A percentile compares a stretch with the other conserved stretches of the same genome.
Evolutionary conservation across 208 protist genomes (phyloP).

Genomic region (Acanthamoeba triangularis): DNA sequence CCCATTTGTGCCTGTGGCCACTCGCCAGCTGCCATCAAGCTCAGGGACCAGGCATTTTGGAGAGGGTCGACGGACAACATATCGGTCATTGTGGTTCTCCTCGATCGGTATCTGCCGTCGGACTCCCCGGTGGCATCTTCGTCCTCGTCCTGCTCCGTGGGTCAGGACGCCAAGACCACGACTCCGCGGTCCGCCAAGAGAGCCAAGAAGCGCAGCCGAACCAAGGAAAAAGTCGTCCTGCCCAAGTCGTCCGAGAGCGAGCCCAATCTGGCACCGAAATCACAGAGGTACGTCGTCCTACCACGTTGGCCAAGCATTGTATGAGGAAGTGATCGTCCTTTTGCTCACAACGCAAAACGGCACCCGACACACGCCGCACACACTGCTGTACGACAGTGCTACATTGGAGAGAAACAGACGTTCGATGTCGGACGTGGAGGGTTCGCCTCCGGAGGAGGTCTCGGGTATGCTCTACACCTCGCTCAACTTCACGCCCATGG

Average conservation of each 20-base stretch:
- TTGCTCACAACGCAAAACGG: neutral
- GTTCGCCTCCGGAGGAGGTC: neutral
- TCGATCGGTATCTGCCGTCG: conserved; percentile 18
- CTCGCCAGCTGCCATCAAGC: conserved; percentile 12
- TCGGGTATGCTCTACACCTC: neutral
- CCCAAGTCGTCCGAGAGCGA: neutral
- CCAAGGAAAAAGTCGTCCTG: neutral
- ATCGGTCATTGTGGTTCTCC: conserved; percentile 39
- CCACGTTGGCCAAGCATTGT: neutral
- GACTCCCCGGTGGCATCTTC: neutral
- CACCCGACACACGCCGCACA: neutral
- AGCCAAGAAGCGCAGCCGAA: neutral
- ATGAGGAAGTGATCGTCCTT: neutral
- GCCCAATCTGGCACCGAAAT: neutral
- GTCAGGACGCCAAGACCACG: neutral
- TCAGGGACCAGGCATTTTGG: conserved; percentile 65
- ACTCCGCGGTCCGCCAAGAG: neutral
- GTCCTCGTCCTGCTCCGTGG: neutral
- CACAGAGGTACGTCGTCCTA: neutral
- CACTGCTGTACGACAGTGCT: neutral
- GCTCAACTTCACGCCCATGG: neutral
- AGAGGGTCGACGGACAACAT: conserved; percentile 41
- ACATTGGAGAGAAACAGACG: neutral
- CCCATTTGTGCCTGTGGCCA: neutral
- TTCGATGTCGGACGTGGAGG: neutral